Evolutionary conservation across 768 basidiomycete genomes (phyloP), one percentile per base, ranked within the genome.

Genomic region (Lactarius indigo): DNA sequence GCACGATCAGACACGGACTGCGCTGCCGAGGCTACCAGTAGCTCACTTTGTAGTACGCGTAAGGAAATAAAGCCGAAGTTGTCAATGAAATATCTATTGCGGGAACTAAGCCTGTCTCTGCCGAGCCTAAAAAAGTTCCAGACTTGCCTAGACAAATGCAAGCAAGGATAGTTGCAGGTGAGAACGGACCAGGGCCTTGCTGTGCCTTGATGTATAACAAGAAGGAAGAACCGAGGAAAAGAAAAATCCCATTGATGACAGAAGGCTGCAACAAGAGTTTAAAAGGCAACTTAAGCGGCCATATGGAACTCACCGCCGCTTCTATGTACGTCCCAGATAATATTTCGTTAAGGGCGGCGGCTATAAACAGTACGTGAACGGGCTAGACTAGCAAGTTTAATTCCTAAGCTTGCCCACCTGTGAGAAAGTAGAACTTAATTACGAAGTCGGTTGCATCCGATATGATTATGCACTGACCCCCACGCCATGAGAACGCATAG

Each of bases 371-470:
- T 79, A 42, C 83, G 71, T 1, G 69, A 76, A 15, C 90, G 83
- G 1, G 87, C 79, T 5, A 89, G 72, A 71, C 83, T 77, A 3
- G 90, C 86, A 4, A 90, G 75, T 67, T 82, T 83, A 7, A 91
- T 83, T 5, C 83, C 90, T 4, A 92, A 77, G 72, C 85, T 87
- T 13, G 77, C 76, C 89, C 89, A 92, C 30, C 89, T 90, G 61
- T 30, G 26, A 30, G 31, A 23, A 28, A 23, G 39, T 13, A 57
- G 42, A 47, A 18, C 50, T 15, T 17, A 26, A 52, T 52, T 41
- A 50, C 37, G 56, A 54, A 56, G 58, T 31, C 56, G 61, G 13
- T 6, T 6, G 5, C 12, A 39, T 0, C 20, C 5, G 50, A 63
- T 37, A 18, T 20, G 82, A 86, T 73, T 68, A 88, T 13, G 56